Base-by-base conservation (phyloP, 75 land plant genomes). In the Pinus tabuliformis region DNA sequence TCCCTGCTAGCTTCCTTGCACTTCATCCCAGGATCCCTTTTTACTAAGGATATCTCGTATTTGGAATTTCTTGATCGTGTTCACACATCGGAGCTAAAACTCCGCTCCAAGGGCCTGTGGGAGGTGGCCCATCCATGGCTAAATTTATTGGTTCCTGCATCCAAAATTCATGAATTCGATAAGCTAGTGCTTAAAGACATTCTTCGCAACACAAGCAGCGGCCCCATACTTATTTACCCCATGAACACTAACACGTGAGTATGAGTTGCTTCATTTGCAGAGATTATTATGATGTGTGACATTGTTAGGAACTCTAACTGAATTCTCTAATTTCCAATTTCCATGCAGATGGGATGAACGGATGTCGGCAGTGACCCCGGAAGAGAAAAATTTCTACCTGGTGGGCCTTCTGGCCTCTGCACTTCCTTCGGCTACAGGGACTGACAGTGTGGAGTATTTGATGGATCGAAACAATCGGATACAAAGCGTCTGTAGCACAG, bases 51-150 rank as follows among this genome's bases (percentile, higher is more conserved):
- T 36, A 83, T 89, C 6, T 49, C 93, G 1, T 95, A 95, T 76
- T 33, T 92, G 56, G 89, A 91, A 6, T 95, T 95, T 82, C 78
- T 95, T 3, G 82, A 95, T 74, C 86, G 98, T 59, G 98, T 95
- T n/a, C 96, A 92, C 57, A 72, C 73, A 3, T 85, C 89, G 11
- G 98, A 93, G 79, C 6, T 78, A 73, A 83, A 85, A 64, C 91
- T 95, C 30, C 66, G 85, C 21, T 74, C 76, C 16, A 75, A 89
- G 57, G 93, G 90, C 1, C 49, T 91, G 22, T 95, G 98, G 98
- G 90, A 93, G 30, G 83, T 93, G 22, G 91, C 96, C 11, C 93
- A 91, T 64, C 98, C 98, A 13, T 91, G 93, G 98, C 81, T 95
- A 17, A 95, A 84, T 74, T 84, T 95, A 49, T 75, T 95, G 21